A percentile compares a stretch with the other conserved stretches of the same genome.
phyloP scores from a whole-genome alignment of 176 grass and related monocot genomes.

The Luzula sylvatica region DNA sequence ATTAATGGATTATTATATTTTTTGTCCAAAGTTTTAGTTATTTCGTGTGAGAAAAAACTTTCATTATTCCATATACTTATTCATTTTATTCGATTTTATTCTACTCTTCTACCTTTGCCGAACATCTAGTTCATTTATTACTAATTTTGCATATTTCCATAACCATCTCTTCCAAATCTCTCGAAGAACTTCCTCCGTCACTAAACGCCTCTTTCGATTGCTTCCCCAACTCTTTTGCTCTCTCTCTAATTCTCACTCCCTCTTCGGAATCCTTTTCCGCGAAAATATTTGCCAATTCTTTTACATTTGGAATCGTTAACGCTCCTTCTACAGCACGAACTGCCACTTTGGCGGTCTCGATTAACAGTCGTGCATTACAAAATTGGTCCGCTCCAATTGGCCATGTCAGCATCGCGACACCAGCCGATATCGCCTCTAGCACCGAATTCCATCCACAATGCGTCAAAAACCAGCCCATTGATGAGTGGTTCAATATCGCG shows the following conservation, averaged over 20 bases:
- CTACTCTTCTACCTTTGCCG: neutral
- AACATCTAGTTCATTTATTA: neutral
- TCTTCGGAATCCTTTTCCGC: conserved; percentile 14
- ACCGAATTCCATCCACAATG: conserved; percentile 71
- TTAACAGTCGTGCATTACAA: conserved; percentile 50
- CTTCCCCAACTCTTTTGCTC: conserved; percentile 26
- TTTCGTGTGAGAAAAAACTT: no score
- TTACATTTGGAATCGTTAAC: conserved; percentile 20
- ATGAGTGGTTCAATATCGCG: conserved; percentile 38
- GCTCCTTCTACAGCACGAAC: conserved; percentile 28
- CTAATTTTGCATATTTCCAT: conserved; percentile 9
- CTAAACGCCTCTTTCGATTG: conserved; percentile 20
- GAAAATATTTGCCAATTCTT: conserved; percentile 30
- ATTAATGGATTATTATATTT: no score
- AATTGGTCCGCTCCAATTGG: conserved; percentile 64
- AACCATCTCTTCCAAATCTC: neutral
- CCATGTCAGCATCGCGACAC: conserved; percentile 67
- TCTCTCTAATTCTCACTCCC: conserved; percentile 8
- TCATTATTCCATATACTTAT: no score
- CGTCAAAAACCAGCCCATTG: conserved; percentile 54
- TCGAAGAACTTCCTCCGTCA: conserved; percentile 37
- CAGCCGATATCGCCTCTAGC: conserved; percentile 43
- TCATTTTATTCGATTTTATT: neutral
- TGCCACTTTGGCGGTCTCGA: conserved; percentile 33
- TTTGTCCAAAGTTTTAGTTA: no score